Evolutionary conservation across 1,284 basidiomycete genomes (phyloP), one percentile per base, ranked within the genome.

Genomic region (Tilletia indica): DNA sequence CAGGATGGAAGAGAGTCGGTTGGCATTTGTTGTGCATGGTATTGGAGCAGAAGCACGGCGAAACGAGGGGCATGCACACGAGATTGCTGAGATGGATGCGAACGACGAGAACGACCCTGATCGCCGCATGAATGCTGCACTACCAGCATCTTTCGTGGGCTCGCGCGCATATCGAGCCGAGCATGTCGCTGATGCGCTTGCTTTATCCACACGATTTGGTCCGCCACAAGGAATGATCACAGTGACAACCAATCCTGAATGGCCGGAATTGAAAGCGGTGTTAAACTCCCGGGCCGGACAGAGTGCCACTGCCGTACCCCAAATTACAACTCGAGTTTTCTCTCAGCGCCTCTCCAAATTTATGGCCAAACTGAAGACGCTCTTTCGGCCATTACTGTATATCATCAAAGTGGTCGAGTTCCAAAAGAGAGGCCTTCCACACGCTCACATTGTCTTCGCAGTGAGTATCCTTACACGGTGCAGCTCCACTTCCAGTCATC

Each of bases 371-470:
- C 25, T 54, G 19, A 54, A 54, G 51, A 54, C 16, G n/a, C 4
- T n/a, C 19, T 54, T n/a, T 19, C 8, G 5, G n/a, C 16, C 16
- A 54, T 19, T 31, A 4, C 51, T 54, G 8, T 54, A 54, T 19
- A 19, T 54, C 51, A 54, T 54, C 51, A 54, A 31, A 19, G 51
- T 54, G 8, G n/a, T 54, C 25, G 51, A 54, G 51, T 54, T 54
- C n/a, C 51, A 54, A 19, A 54, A 54, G 25, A 4, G 51, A 4
- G 51, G 51, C 5, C 51, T 54, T 19, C 51, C 51, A 31, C 51
- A 54, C n/a, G 51, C 51, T 6, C 51, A 54, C 25, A 54, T 54
- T 19, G 51, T 54, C 25, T 54, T 54, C n/a, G 51, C 51, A n/a
- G 51, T 54, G 25, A 54, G 51, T 54, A 6, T 19, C 19, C 16